A percentile compares a stretch with the other conserved stretches of the same genome.
phyloP scores from a whole-genome alignment of 2,329 filamentous ascomycete genomes.

The Talaromyces rugulosus region DNA sequence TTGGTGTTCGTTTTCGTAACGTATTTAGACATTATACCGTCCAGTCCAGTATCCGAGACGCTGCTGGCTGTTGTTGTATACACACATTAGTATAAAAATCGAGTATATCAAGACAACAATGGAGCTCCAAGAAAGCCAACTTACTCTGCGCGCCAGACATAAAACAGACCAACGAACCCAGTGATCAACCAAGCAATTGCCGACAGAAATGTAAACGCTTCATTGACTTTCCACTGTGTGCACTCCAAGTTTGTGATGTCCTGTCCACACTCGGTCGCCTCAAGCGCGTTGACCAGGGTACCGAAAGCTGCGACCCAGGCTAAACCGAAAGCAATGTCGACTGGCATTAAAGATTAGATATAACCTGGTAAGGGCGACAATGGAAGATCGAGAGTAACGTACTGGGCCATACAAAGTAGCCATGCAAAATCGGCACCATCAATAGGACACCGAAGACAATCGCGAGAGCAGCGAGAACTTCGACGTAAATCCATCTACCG shows the following conservation, averaged over 20 bases:
- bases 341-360: constrained; percentile 18
- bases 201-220: constrained; percentile 68
- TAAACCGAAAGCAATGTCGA: constrained; percentile 64
- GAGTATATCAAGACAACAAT: not conserved
- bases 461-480: constrained; percentile 66
- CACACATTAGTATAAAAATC: not conserved
- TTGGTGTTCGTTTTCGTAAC: not conserved
- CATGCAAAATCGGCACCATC: constrained; percentile 65
- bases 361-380: not conserved
- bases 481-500: constrained; percentile 69
- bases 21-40: not conserved
- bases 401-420: constrained; percentile 65
- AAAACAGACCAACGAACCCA: constrained; percentile 4
- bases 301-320: constrained; percentile 69
- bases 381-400: constrained; percentile 13
- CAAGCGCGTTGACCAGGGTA: constrained; percentile 56
- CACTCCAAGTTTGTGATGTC: constrained; percentile 54
- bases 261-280: constrained; percentile 55
- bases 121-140: not conserved
- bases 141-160: constrained; percentile 12
- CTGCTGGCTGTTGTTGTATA: not conserved
- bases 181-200: constrained; percentile 62
- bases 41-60: not conserved
- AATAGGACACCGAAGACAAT: constrained; percentile 67
- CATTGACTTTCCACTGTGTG: constrained; percentile 64